Conservation (phyloP, 805 yeast species). For the Candida lessepsii region DNA sequence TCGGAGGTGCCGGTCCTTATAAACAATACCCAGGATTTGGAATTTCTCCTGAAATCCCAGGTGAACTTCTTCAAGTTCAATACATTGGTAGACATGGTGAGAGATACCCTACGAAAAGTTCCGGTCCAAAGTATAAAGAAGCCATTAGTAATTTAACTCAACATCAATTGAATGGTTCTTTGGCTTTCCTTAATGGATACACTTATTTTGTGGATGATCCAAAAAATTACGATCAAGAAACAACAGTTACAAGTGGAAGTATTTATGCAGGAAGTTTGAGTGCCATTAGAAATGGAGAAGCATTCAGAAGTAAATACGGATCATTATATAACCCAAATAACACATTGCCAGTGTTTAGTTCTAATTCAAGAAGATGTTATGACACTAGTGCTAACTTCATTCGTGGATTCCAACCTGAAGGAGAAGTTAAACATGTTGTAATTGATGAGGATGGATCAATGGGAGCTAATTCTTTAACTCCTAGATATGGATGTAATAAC, state of each 20-base stretch:
- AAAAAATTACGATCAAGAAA: conserved; percentile 47
- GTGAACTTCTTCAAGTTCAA: conserved; percentile 60
- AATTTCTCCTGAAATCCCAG: conserved; percentile 46
- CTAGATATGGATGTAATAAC: conserved; percentile 45
- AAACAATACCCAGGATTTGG: conserved; percentile 53
- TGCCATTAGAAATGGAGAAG: conserved; percentile 48
- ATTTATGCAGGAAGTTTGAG: conserved; percentile 54
- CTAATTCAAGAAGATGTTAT: conserved; percentile 53
- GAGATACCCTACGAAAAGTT: conserved; percentile 46
- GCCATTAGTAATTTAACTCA: conserved; percentile 24
- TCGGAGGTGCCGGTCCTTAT: conserved; percentile 60
- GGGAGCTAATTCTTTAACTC: conserved; percentile 63
- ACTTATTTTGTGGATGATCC: conserved; percentile 43
- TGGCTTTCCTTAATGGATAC: conserved; percentile 53
- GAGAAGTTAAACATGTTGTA: conserved; percentile 30
- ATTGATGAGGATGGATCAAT: conserved; percentile 44
- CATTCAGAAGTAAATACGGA: conserved; percentile 50
- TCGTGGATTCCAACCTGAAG: conserved; percentile 47
- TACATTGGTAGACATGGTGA: conserved; percentile 78
- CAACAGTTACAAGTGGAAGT: conserved; percentile 42
- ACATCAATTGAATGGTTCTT: conserved; percentile 43
- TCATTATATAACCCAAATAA: conserved; percentile 36
- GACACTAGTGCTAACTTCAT: conserved; percentile 57
- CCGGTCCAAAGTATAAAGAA: conserved; percentile 26
- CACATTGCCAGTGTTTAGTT: conserved; percentile 50